Conservation (phyloP, 2,329 filamentous ascomycete species). For the Colletotrichum sp. region DNA sequence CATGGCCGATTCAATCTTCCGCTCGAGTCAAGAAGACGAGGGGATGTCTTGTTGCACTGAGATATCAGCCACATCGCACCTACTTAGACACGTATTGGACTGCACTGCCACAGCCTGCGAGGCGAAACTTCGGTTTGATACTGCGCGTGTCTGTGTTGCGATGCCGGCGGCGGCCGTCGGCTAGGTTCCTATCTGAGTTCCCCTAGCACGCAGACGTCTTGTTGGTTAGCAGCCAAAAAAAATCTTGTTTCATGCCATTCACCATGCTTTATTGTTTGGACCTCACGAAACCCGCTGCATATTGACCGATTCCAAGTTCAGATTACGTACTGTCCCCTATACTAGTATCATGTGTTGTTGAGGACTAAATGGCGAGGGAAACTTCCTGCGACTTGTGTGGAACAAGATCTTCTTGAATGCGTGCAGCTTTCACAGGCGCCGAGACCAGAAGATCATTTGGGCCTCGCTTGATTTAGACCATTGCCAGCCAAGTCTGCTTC, state of each 20-base stretch:
- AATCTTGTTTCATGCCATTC: not conserved
- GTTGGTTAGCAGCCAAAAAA: not conserved
- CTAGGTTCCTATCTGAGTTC: not conserved
- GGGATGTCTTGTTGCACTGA: not conserved
- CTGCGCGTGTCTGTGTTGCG: not conserved
- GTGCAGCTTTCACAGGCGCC: not conserved
- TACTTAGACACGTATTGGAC: not conserved
- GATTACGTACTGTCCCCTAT: not conserved
- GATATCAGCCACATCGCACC: not conserved
- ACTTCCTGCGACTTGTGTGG: not conserved
- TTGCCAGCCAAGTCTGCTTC: not conserved
- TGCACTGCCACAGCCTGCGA: not conserved
- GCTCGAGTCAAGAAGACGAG: not conserved
- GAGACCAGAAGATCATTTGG: not conserved
- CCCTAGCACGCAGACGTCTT: not conserved
- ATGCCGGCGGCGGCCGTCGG: not conserved
- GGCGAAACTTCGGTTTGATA: not conserved
- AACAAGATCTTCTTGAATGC: not conserved
- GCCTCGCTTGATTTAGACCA: not conserved
- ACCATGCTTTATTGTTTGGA: not conserved
- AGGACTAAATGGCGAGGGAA: not conserved
- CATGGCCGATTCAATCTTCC: not conserved
- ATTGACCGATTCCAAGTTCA: not conserved
- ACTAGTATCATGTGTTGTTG: not conserved
- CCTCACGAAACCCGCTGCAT: not conserved